Evolutionary conservation across 2,329 filamentous ascomycete species (phyloP).

Genomic region (Coccinonectria pachysandricola): DNA sequence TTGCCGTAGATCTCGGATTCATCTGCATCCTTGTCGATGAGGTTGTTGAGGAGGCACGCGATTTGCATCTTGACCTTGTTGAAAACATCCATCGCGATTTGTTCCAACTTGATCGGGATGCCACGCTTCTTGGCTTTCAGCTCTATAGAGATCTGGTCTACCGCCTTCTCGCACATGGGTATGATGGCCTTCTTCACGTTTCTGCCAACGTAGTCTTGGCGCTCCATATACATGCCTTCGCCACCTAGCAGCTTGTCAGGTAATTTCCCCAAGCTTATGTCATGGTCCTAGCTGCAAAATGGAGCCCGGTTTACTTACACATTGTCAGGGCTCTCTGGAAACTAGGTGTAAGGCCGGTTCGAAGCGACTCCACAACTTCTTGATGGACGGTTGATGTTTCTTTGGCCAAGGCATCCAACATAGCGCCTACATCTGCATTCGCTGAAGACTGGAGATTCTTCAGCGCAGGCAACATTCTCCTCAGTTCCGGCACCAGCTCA

Average conservation of each 20-base stretch:
- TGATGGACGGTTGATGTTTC: background rate
- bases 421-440: background rate
- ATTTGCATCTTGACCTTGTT: constrained; percentile 1
- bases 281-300: too few species aligned
- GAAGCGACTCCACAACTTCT: background rate
- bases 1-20: background rate
- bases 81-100: background rate
- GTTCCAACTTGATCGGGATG: constrained; percentile 1
- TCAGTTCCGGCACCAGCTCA: constrained; percentile 1
- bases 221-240: background rate
- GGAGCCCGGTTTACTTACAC: too few species aligned
- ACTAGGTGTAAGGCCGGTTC: background rate
- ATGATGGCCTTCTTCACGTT: background rate
- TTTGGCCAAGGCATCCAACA: background rate
- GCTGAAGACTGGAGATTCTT: background rate
- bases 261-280: too few species aligned
- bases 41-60: background rate
- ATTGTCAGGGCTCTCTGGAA: background rate
- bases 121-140: background rate
- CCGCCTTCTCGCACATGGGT: background rate
- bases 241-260: background rate
- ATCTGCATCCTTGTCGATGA: background rate
- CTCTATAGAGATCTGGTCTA: background rate
- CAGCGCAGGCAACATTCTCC: background rate
- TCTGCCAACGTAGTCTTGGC: background rate